Evolutionary conservation across 179 eudicot genomes (phyloP).

Genomic region (Beta macrorhiza): DNA sequence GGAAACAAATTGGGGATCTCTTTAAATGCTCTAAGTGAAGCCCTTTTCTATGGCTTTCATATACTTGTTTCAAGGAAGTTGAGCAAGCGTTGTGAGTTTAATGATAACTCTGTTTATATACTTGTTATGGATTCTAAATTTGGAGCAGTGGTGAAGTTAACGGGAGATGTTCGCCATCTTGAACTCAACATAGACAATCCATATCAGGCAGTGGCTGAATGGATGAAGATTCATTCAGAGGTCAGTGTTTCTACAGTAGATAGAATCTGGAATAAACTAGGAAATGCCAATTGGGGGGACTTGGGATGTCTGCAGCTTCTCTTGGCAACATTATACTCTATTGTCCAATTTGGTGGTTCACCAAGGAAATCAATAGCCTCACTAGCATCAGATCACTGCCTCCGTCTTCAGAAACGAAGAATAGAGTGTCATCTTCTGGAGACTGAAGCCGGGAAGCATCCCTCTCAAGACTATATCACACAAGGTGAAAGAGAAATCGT

Average conservation of each 20-base stretch:
- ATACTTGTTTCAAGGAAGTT: slow-evolving; percentile 65
- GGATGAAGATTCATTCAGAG: slow-evolving; percentile 65
- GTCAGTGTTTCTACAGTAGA: slow-evolving; percentile 64
- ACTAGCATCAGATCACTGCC: slow-evolving; percentile 69
- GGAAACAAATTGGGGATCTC: slow-evolving; percentile 58
- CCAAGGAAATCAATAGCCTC: slow-evolving; percentile 71
- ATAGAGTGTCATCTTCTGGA: slow-evolving; percentile 53
- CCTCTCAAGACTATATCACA: slow-evolving; percentile 33
- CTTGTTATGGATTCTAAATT: slow-evolving; percentile 69
- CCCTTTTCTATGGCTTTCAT: slow-evolving; percentile 67
- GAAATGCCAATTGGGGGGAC: slow-evolving; percentile 91
- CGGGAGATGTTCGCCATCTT: slow-evolving; percentile 63
- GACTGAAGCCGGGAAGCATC: slow-evolving; percentile 34
- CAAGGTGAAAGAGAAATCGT: slow-evolving; percentile 53
- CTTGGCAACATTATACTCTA: slow-evolving; percentile 63
- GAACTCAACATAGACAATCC: slow-evolving; percentile 52
- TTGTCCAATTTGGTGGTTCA: slow-evolving; percentile 63
- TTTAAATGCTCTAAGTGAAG: slow-evolving; percentile 62
- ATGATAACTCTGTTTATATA: slow-evolving; percentile 49
- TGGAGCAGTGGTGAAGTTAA: slow-evolving; percentile 70
- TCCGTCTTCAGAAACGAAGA: slow-evolving; percentile 75
- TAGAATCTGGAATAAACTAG: slow-evolving; percentile 80
- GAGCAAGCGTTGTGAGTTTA: slow-evolving; percentile 42
- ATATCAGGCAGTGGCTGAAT: slow-evolving; percentile 56
- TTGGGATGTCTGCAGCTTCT: slow-evolving; percentile 69